Conservation (phyloP, 78 protist species). For the Planoprotostelium fungivorum region DNA sequence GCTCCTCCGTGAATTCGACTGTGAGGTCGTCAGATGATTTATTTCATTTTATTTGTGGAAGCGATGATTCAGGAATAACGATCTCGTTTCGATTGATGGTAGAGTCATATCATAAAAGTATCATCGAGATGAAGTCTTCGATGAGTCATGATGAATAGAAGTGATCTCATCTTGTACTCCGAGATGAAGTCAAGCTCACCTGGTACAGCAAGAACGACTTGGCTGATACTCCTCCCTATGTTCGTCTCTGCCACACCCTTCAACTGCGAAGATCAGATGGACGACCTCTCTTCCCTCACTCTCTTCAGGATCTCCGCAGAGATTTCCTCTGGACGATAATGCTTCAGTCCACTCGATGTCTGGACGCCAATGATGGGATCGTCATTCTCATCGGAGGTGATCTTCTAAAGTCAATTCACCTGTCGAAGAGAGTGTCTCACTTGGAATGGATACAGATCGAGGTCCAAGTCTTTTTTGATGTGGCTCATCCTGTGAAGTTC, state of each 20-base stretch:
- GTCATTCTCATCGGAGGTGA: background rate
- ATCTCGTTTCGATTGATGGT: no score
- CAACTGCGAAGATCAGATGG: background rate
- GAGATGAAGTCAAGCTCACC: no score
- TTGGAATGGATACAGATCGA: background rate
- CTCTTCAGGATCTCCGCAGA: background rate
- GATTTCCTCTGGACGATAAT: background rate
- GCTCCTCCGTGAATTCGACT: slow-evolving; percentile 92
- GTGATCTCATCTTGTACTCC: no score
- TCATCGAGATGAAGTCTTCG: no score
- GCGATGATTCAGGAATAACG: no score
- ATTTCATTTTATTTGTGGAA: no score
- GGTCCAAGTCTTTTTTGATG: background rate
- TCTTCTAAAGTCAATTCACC: background rate
- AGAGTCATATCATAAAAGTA: no score
- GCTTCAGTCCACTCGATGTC: background rate
- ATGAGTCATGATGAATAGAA: no score
- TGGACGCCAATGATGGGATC: background rate
- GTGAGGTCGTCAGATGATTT: slow-evolving; percentile 8
- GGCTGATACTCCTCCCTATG: background rate
- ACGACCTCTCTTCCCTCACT: background rate
- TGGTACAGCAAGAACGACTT: background rate
- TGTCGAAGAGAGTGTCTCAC: background rate
- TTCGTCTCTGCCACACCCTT: background rate
- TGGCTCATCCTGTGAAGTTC: background rate